Evolutionary conservation across 768 basidiomycete species (phyloP).

Genomic region (Xerocomus spinulosus): DNA sequence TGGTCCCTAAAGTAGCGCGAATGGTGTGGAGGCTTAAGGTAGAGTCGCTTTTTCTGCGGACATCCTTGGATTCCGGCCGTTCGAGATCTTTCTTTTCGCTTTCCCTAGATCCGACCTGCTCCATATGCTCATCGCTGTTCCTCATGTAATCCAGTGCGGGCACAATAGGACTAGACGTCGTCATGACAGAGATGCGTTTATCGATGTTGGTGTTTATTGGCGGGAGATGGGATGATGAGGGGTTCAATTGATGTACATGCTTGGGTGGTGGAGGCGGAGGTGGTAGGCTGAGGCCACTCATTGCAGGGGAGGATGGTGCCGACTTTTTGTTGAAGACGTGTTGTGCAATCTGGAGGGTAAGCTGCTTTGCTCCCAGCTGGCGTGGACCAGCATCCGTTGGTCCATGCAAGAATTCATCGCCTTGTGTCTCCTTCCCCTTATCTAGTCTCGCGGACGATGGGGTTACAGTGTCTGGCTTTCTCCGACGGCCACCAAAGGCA

Average conservation of each 20-base stretch:
- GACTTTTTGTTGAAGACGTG: conserved; percentile 43
- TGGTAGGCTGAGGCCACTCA: conserved; percentile 28
- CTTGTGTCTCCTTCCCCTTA: conserved; percentile 18
- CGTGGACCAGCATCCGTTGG: conserved; percentile 12
- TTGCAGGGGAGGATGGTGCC: conserved; percentile 29
- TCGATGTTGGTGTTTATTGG: conserved; percentile 27
- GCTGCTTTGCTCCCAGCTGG: conserved; percentile 31
- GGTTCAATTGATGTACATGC: conserved; percentile 17
- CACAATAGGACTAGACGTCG: conserved; percentile 50
- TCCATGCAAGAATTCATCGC: conserved; percentile 15
- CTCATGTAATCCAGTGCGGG: conserved; percentile 55
- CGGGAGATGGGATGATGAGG: conserved; percentile 22
- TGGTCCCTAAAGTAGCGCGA: conserved; percentile 47
- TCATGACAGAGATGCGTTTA: conserved; percentile 48
- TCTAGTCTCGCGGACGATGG: conserved; percentile 21
- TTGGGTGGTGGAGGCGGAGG: conserved; percentile 39
- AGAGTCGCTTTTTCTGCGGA: conserved; percentile 78
- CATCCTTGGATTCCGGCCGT: conserved; percentile 52
- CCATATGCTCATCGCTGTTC: conserved; percentile 34
- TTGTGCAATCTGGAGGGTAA: conserved; percentile 42
- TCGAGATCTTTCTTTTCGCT: conserved; percentile 30
- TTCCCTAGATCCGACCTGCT: conserved; percentile 19
- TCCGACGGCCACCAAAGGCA: conserved; percentile 31
- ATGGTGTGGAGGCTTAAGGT: conserved; percentile 76
- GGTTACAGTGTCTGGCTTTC: conserved; percentile 24